Conservation (phyloP, 345 rosid genomes). For the Syzygium grande region DNA sequence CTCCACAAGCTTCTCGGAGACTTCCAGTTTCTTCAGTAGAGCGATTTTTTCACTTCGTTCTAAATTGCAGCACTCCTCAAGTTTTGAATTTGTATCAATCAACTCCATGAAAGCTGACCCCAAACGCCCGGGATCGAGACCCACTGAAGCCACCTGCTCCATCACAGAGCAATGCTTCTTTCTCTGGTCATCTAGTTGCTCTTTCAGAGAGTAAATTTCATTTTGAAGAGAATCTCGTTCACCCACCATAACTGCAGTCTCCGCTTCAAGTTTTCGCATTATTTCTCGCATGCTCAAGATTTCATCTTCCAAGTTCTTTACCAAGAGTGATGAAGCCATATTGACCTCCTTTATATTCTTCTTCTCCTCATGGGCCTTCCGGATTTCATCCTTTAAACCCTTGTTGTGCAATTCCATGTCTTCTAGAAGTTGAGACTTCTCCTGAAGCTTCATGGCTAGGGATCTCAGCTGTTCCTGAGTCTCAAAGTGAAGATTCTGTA, state of each 20-base stretch:
- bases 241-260: slow-evolving; percentile 66
- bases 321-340: slow-evolving; percentile 56
- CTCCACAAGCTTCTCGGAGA: slow-evolving; percentile 58
- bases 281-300: slow-evolving; percentile 51
- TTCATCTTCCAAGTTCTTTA: slow-evolving; percentile 54
- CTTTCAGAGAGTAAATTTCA: slow-evolving; percentile 82
- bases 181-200: slow-evolving; percentile 60
- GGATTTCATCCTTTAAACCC: slow-evolving; percentile 45
- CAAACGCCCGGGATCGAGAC: slow-evolving; percentile 50
- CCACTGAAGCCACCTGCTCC: slow-evolving; percentile 70
- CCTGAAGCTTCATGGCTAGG: slow-evolving; percentile 53
- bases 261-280: slow-evolving; percentile 73
- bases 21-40: slow-evolving; percentile 49
- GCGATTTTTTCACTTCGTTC: slow-evolving; percentile 34
- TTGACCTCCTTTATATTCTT: slow-evolving; percentile 51
- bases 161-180: slow-evolving; percentile 48
- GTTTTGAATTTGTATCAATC: slow-evolving; percentile 46
- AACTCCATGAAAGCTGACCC: slow-evolving; percentile 56
- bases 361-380: slow-evolving; percentile 42
- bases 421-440: slow-evolving; percentile 41
- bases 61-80: slow-evolving; percentile 43
- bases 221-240: slow-evolving; percentile 85
- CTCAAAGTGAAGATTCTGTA: slow-evolving; percentile 81
- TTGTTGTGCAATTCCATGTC: slow-evolving; percentile 53
- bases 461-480: slow-evolving; percentile 81